These are phyloP conservation scores for Venturia oleaginea DNA, from an alignment of 2,329 filamentous ascomycete genomes.

Conservation along the genomic window DNA sequence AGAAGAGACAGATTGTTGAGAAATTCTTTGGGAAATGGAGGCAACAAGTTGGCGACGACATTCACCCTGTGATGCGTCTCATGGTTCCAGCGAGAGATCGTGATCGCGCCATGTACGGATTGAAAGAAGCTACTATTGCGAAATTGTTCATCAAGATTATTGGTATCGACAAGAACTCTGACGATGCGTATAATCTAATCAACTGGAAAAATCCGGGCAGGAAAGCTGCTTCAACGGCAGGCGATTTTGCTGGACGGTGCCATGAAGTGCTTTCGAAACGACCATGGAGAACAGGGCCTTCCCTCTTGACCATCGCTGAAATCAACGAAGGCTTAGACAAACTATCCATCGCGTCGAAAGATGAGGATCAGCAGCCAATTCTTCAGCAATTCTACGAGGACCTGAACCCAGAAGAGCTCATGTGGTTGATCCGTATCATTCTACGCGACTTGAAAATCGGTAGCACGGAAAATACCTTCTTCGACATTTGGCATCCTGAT, in stretches of 20 bases:
- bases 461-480: conserved; percentile 77
- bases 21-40: conserved; percentile 83
- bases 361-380: conserved; percentile 75
- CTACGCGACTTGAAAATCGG: conserved; percentile 67
- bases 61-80: conserved; percentile 85
- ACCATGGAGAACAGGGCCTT: conserved; percentile 62
- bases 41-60: conserved; percentile 78
- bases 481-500: conserved; percentile 54
- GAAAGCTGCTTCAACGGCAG: conserved; percentile 57
- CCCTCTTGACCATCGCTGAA: conserved; percentile 76
- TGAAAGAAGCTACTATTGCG: conserved; percentile 87
- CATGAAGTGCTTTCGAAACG: conserved; percentile 79
- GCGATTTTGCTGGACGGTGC: conserved; percentile 87
- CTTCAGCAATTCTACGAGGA: conserved; percentile 75
- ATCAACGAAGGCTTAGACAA: conserved; percentile 80
- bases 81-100: conserved; percentile 90
- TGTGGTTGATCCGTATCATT: conserved; percentile 92
- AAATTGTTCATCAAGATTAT: conserved; percentile 86
- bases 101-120: conserved; percentile 82
- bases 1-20: conserved; percentile 71
- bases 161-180: conserved; percentile 83
- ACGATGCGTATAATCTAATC: conserved; percentile 74
- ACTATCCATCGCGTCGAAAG: conserved; percentile 64
- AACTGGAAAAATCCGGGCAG: conserved; percentile 89
- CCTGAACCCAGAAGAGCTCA: conserved; percentile 90